These are phyloP conservation scores for Arabidopsis thaliana DNA, from an alignment of 345 rosid species.

Conservation along the genomic window TAIR10.1 NC_003070.9:17914501-17915000, in stretches of 20 bases:
- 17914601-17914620: not conserved
- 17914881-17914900: slow-evolving; percentile 50
- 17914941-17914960: not conserved
- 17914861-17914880: slow-evolving; percentile 96
- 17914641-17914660: not conserved
- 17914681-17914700: too few species aligned
- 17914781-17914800: slow-evolving; percentile 63
- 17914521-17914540: slow-evolving; percentile 75
- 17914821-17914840: slow-evolving; percentile 71
- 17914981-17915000: slow-evolving; percentile 97
- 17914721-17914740: not conserved
- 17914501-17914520: slow-evolving; percentile 98
- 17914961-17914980: slow-evolving; percentile 52
- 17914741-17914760: not conserved
- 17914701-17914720: too few species aligned
- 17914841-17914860: slow-evolving; percentile 99
- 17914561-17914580: slow-evolving; percentile 82
- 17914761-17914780: not conserved
- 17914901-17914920: not conserved
- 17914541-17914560: slow-evolving; percentile 63
- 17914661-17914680: not conserved
- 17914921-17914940: not conserved
- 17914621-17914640: not conserved
- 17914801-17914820: slow-evolving; percentile 97
- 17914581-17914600: not conserved